A percentile compares a stretch with the other conserved stretches of the same genome.
Conservation (phyloP, 1,284 basidiomycete species). For the Moesziomyces sp. region DNA sequence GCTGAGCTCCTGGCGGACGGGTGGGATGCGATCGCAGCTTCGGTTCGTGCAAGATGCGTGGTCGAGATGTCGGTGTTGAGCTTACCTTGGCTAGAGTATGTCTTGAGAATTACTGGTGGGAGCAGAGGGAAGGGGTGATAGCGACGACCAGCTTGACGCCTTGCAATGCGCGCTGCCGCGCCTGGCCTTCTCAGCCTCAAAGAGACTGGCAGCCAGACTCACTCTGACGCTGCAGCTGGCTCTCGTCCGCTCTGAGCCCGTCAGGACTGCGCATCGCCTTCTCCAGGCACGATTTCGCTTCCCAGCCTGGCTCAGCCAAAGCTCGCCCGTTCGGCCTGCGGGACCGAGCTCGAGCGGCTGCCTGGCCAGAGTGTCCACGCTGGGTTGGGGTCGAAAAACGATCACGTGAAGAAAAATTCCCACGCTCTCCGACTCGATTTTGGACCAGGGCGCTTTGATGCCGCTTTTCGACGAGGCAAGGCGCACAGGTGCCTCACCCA, state of each 20-base stretch:
- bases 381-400: background rate
- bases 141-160: slow-evolving; percentile 38
- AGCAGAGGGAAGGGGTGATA: slow-evolving; percentile 40
- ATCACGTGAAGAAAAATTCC: slow-evolving; percentile 45
- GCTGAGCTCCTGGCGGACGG: background rate
- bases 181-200: background rate
- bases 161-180: slow-evolving; percentile 13
- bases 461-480: too few species aligned
- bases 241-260: background rate
- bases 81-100: slow-evolving; percentile 54
- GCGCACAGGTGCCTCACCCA: too few species aligned
- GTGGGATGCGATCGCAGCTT: slow-evolving; percentile 8
- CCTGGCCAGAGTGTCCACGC: too few species aligned
- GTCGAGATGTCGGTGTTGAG: slow-evolving; percentile 19
- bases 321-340: background rate
- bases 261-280: background rate
- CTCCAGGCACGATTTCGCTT: background rate
- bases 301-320: background rate
- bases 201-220: background rate
- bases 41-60: slow-evolving; percentile 24
- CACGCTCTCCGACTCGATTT: slow-evolving; percentile 11
- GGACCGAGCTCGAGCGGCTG: background rate
- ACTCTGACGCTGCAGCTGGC: background rate
- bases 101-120: slow-evolving; percentile 52
- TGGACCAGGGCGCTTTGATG: too few species aligned